These are phyloP conservation scores for Monosporozyma aerobia DNA, from an alignment of 805 yeast species.

Conservation along the genomic window DNA sequence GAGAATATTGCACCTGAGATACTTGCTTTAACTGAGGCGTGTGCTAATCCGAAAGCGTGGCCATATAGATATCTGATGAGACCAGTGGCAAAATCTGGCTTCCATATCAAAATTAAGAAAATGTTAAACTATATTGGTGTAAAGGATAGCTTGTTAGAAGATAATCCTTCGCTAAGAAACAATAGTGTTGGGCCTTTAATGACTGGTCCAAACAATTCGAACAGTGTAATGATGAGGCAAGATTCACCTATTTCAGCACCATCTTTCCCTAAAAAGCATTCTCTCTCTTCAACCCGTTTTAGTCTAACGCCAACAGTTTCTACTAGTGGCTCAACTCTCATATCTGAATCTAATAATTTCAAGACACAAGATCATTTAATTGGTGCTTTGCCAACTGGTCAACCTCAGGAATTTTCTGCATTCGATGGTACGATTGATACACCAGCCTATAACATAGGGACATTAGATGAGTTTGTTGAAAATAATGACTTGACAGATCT, in stretches of 20 bases:
- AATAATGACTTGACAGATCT: slow-evolving; percentile 24
- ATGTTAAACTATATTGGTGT: slow-evolving; percentile 1
- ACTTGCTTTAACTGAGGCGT: slow-evolving; percentile 6
- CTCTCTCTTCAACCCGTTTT: not conserved
- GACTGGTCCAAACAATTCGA: not conserved
- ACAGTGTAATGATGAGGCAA: not conserved
- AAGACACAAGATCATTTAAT: not conserved
- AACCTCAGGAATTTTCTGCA: not conserved
- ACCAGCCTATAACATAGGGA: slow-evolving; percentile 20
- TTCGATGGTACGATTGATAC: not conserved
- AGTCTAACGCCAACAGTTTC: not conserved
- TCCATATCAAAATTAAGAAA: slow-evolving; percentile 17
- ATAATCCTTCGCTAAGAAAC: not conserved
- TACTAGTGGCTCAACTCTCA: not conserved
- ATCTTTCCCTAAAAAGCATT: not conserved
- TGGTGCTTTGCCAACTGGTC: not conserved
- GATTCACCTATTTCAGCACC: not conserved
- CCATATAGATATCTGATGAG: slow-evolving; percentile 17
- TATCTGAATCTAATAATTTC: not conserved
- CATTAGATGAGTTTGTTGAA: slow-evolving; percentile 26
- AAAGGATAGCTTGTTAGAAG: not conserved
- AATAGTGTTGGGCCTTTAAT: not conserved
- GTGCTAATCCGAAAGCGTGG: slow-evolving; percentile 18
- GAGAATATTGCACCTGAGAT: slow-evolving; percentile 54
- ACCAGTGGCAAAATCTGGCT: slow-evolving; percentile 22